These are phyloP conservation scores for Suhomyces atakaporum DNA, from an alignment of 1,139 yeast genomes.

Conservation along the genomic window DNA sequence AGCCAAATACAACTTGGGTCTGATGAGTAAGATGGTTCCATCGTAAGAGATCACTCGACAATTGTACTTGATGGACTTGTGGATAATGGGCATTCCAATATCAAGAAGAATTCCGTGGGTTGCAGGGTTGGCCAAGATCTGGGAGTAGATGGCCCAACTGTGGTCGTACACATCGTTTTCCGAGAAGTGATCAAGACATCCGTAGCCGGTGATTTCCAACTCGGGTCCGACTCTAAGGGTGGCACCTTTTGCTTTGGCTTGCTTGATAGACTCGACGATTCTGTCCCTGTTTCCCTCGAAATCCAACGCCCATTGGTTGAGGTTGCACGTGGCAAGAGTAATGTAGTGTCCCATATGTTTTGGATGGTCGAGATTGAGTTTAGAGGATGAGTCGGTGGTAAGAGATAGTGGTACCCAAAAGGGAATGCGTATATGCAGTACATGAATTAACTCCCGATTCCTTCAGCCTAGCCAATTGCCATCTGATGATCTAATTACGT, in stretches of 20 bases:
- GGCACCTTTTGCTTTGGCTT: slow-evolving; percentile 78
- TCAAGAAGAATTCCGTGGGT: slow-evolving; percentile 81
- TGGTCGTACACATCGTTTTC: slow-evolving; percentile 89
- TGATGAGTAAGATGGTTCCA: slow-evolving; percentile 75
- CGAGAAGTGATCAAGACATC: slow-evolving; percentile 92
- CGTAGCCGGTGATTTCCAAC: slow-evolving; percentile 90
- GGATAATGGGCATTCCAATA: slow-evolving; percentile 91
- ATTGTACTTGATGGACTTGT: slow-evolving; percentile 84
- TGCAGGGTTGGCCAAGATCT: slow-evolving; percentile 63
- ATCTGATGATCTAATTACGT: no score
- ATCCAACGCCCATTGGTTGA: slow-evolving; percentile 98
- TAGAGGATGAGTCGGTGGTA: no score
- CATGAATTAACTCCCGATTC: no score
- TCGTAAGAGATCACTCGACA: slow-evolving; percentile 84
- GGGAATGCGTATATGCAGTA: no score
- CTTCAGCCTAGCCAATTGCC: no score
- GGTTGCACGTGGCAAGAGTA: slow-evolving; percentile 63
- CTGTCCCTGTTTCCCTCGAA: slow-evolving; percentile 96
- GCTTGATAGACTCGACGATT: slow-evolving; percentile 73
- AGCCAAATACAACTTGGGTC: slow-evolving; percentile 91
- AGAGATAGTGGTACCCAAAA: no score
- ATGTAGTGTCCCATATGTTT: slow-evolving; percentile 55
- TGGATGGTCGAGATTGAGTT: no score
- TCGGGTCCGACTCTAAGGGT: slow-evolving; percentile 94
- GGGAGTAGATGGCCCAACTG: slow-evolving; percentile 91